Base-by-base conservation (phyloP, 1,139 yeast species). In the Debaryomycetaceae sp. region DNA sequence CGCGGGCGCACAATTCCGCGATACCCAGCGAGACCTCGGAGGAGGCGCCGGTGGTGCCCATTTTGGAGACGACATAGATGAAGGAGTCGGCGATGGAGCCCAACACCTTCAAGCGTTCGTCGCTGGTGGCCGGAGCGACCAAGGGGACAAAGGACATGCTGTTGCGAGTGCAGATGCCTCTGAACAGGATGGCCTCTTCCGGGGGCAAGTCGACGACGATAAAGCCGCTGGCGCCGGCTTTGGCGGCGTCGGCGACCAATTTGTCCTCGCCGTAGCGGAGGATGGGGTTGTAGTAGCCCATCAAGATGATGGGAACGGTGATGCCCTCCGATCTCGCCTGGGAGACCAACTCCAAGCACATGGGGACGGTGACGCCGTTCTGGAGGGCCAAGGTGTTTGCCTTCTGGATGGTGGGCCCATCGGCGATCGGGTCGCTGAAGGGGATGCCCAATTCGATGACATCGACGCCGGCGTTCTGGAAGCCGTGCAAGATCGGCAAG, bases 281-380 rank as follows among this genome's bases (percentile, higher is more conserved):
- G 38, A 90, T 76, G 13, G 99, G 99, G 57, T 90, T 90, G 62
- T 86, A 90, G 68, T 90, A 90, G 32, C 99, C 99, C 99, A 90
- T 90, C 34, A 90, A 68, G 30, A 90, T 66, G 33, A 90, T 69
- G 18, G 99, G 99, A 13, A 86, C 74, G 24, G 83, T 75, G 31
- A 92, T 82, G 32, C 98, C 98, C 26, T 66, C 69, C 5, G 56
- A 58, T 58, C 99, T 74, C 16, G 97, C 97, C 41, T 71, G 52
- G 32, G 60, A 55, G 20, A 90, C 83, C 34, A 83, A 53, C 12
- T 81, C 86, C 37, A 90, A 61, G 38, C 82, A 74, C 44, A 67
- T 65, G 6, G 63, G 50, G 35, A 85, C 77, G 19, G 86, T 77
- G 35, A 86, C 73, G 11, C 94, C 94, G 44, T 90, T 86, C 20